Base-by-base conservation (phyloP, 495 filamentous ascomycete genomes). In the Podospora appendiculata region DNA sequence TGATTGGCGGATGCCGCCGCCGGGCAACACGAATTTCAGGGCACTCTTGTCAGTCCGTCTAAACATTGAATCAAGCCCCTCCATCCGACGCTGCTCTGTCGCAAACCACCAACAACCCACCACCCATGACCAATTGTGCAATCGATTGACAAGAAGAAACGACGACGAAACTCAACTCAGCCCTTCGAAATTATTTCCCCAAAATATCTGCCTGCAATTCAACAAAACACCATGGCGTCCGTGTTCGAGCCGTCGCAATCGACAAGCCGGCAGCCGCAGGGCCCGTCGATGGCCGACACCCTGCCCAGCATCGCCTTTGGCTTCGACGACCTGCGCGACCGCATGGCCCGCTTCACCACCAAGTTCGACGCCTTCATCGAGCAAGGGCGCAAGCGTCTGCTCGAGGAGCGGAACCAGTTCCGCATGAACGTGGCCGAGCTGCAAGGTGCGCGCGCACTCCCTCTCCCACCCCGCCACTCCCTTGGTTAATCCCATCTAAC, bases 311-410 rank as follows among this genome's bases (percentile, higher is more conserved):
- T 96, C 69, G 90, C 93, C 70, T 96, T 97, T 68, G 90, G 89
- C 52, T 97, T 97, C 70, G 92, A 97, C 53, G 90, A 96, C 55
- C 74, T 98, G 54, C 91, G 91, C 68, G 89, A 89, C 57, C 85
- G 89, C 70, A 97, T 98, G 92, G 82, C 87, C 32, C 86, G 86
- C 47, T 98, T 98, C 67, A 97, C 89, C 0, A 81, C 82, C 9
- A 86, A 80, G 51, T 98, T 98, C 58, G 93, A 97, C 62, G 84
- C 84, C 7, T 96, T 96, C 62, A 96, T 98, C 58, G 90, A 95
- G 56, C 81, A 85, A 51, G 89, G 90, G 4, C 81, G 90, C 14
- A 93, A 90, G 70, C 83, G 86, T 45, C 87, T 97, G 7, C 69
- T 96, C 12, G 90, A 95, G 52, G 92, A 98, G 67, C 79, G 89